phyloP scores from a whole-genome alignment of 148 eudicot genomes.

The Camellia sinensis region DNA sequence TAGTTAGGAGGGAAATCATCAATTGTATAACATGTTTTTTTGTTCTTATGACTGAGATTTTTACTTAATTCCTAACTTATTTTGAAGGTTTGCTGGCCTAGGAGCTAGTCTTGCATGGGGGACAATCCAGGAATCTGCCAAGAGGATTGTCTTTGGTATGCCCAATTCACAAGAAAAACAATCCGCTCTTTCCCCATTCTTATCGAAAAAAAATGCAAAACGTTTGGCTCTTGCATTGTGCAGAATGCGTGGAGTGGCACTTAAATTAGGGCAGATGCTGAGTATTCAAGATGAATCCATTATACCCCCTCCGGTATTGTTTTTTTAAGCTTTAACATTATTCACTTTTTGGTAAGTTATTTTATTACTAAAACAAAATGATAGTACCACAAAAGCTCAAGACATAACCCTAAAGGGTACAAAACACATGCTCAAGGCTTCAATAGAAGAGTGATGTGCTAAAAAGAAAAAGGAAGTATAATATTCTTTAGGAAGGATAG shows the following conservation, averaged over 20 bases:
- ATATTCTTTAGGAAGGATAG: no score
- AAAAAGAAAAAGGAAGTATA: no score
- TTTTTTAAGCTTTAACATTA: constrained; percentile 10
- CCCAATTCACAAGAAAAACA: constrained; percentile 41
- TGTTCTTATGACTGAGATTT: neutral
- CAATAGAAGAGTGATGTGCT: no score
- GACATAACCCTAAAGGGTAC: no score
- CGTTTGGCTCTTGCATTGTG: constrained; percentile 95
- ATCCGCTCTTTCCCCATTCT: constrained; percentile 60
- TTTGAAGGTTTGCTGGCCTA: constrained; percentile 80
- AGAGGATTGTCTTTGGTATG: constrained; percentile 63
- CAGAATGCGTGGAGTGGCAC: constrained; percentile 99
- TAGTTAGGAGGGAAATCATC: neutral
- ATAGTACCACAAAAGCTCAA: no score
- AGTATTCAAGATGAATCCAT: constrained; percentile 96
- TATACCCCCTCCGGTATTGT: constrained; percentile 89
- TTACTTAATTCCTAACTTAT: neutral
- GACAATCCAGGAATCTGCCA: constrained; percentile 86
- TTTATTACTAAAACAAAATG: no score
- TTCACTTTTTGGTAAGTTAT: no score
- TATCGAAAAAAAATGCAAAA: constrained; percentile 85
- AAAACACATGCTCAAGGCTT: no score
- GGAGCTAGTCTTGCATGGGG: constrained; percentile 99
- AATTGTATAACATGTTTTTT: neutral
- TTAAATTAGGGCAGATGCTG: constrained; percentile 95